These are phyloP conservation scores for Medicago arabica DNA, from an alignment of 306 rosid species.

Conservation along the genomic window DNA sequence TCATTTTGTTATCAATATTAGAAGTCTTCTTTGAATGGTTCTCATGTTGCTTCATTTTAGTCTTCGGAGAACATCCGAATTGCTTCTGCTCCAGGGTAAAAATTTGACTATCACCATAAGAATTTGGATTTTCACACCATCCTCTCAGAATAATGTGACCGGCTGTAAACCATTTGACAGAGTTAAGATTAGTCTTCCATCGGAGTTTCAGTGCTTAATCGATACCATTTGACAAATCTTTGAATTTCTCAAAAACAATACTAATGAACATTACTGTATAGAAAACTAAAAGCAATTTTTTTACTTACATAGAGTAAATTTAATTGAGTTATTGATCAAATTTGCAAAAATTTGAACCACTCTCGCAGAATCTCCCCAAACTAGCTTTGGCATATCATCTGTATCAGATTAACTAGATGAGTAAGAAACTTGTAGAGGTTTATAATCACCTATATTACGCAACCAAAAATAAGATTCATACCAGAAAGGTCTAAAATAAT, in stretches of 20 bases:
- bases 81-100: slow-evolving; percentile 58
- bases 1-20: slow-evolving; percentile 69
- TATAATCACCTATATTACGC: slow-evolving; percentile 30
- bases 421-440: slow-evolving; percentile 28
- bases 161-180: slow-evolving; percentile 64
- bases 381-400: slow-evolving; percentile 94
- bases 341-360: slow-evolving; percentile 97
- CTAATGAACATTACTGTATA: not conserved
- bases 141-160: slow-evolving; percentile 94
- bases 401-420: slow-evolving; percentile 32
- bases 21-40: slow-evolving; percentile 55
- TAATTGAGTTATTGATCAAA: slow-evolving; percentile 93
- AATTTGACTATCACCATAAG: slow-evolving; percentile 51
- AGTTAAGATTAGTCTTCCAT: slow-evolving; percentile 37
- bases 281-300: not conserved
- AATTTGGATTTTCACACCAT: slow-evolving; percentile 72
- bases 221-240: slow-evolving; percentile 1
- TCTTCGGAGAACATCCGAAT: slow-evolving; percentile 55
- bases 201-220: slow-evolving; percentile 4
- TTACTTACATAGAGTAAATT: slow-evolving; percentile 87
- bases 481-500: slow-evolving; percentile 92
- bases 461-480: slow-evolving; percentile 42
- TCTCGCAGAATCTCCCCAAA: slow-evolving; percentile 95
- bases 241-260: slow-evolving; percentile 22
- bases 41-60: slow-evolving; percentile 65